phyloP scores from a whole-genome alignment of 2,329 filamentous ascomycete species.

The Bisporella sp. region DNA sequence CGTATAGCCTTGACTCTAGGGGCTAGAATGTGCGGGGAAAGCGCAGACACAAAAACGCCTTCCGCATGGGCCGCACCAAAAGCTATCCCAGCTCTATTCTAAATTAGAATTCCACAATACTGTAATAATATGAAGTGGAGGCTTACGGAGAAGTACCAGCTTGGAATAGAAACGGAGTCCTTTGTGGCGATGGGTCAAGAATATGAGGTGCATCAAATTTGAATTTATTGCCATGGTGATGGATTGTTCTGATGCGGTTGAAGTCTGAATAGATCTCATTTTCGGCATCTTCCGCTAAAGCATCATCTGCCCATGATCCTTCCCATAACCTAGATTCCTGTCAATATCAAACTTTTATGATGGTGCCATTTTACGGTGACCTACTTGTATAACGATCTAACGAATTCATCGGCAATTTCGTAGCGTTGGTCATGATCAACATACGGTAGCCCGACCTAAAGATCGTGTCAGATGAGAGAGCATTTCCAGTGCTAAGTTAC shows the following conservation, averaged over 20 bases:
- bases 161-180: constrained; percentile 38
- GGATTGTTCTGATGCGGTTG: constrained; percentile 42
- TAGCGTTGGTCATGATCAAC: constrained; percentile 60
- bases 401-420: constrained; percentile 53
- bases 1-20: constrained; percentile 39
- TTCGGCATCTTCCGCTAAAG: constrained; percentile 54
- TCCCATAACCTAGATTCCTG: constrained; percentile 35
- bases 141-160: constrained; percentile 43
- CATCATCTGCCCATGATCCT: constrained; percentile 32
- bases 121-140: too few relatives aligned
- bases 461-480: constrained; percentile 16
- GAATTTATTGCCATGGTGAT: constrained; percentile 58
- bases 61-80: constrained; percentile 66
- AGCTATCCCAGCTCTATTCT: constrained; percentile 52
- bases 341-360: constrained; percentile 40
- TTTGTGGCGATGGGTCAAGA: constrained; percentile 15
- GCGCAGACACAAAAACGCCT: constrained; percentile 57
- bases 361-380: too few relatives aligned
- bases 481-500: constrained; percentile 48
- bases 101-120: too few relatives aligned
- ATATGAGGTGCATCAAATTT: constrained; percentile 58
- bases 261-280: constrained; percentile 41
- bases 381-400: too few relatives aligned
- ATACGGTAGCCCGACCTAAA: constrained; percentile 21
- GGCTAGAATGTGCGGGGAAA: constrained; percentile 45